Base-by-base conservation (phyloP, 768 basidiomycete genomes). In the Serendipita sp. region DNA sequence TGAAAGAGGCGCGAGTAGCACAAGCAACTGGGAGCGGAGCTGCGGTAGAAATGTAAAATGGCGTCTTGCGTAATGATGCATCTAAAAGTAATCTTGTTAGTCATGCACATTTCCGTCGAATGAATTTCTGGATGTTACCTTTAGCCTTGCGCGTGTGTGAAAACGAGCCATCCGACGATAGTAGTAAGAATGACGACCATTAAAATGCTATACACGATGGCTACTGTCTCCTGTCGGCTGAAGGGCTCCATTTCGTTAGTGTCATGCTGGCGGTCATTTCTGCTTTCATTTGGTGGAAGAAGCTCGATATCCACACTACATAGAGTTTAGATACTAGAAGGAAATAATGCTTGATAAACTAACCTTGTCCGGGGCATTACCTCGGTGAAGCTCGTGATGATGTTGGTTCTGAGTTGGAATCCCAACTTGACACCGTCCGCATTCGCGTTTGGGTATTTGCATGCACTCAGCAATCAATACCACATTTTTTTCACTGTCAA, bases 1-100 rank as follows among this genome's bases (percentile, higher is more conserved):
- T 93, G 3, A 70, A 72, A 66, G 77, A 80, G 64, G 80, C 81
- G 42, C 70, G 77, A 33, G 65, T 14, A 5, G 34, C 34, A 38
- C 7, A 38, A 38, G 34, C 14, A 38, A 14, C 34, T 14, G 34
- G 34, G 34, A 14, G 5, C 34, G 34, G 34, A 14, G 5, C 34
- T 5, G 14, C 7, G 14, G 34, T 5, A 7, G 5, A 38, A 38
- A 38, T 38, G 7, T 38, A 38, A 38, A 5, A 14, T 38, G 14
- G n/a, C 14, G 5, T 38, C 14, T 38, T 38, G 14, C 14, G 34
- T 38, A 38, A 38, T 7, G 7, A 38, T 7, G 14, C 2, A 5
- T 38, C 5, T 38, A 14, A 14, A 38, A 7, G 5, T 38, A 7
- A 38, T 5, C 14, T 38, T 38, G 34, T 38, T 14, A 38, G 34